Evolutionary conservation across 2,329 filamentous ascomycete genomes (phyloP).

Genomic region (Aspergillus sp.): DNA sequence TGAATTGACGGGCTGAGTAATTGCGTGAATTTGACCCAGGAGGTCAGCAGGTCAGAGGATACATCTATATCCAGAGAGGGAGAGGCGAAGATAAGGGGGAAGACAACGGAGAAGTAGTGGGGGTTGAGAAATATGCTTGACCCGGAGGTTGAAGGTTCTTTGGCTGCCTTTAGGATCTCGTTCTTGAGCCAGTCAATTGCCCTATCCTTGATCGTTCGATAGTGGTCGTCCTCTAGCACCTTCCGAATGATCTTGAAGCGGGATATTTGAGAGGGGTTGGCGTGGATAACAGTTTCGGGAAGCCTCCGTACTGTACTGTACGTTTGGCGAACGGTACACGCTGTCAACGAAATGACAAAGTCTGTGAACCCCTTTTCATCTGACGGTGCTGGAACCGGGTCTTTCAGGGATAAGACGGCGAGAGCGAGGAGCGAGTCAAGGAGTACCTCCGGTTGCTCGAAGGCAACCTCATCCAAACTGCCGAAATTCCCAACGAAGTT

Average conservation of each 20-base stretch:
- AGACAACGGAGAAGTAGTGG: constrained; percentile 42
- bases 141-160: constrained; percentile 14
- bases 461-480: constrained; percentile 35
- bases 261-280: constrained; percentile 52
- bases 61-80: constrained; percentile 42
- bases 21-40: constrained; percentile 52
- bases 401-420: constrained; percentile 50
- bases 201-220: constrained; percentile 56
- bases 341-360: constrained; percentile 50
- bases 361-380: constrained; percentile 54
- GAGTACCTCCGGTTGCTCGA: constrained; percentile 52
- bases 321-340: constrained; percentile 37
- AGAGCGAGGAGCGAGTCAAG: constrained; percentile 56
- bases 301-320: constrained; percentile 40
- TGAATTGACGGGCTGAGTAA: constrained; percentile 51
- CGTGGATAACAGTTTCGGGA: constrained; percentile 45
- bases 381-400: constrained; percentile 45
- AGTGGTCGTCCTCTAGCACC: constrained; percentile 55
- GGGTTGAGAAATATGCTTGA: constrained; percentile 35
- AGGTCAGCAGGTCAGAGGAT: constrained; percentile 37
- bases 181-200: constrained; percentile 62
- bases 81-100: constrained; percentile 54
- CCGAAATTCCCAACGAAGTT: constrained; percentile 51
- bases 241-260: constrained; percentile 56
- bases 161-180: constrained; percentile 53